phyloP scores from a whole-genome alignment of 2,329 filamentous ascomycete species.

The Ophiostoma himal-ulmi region DNA sequence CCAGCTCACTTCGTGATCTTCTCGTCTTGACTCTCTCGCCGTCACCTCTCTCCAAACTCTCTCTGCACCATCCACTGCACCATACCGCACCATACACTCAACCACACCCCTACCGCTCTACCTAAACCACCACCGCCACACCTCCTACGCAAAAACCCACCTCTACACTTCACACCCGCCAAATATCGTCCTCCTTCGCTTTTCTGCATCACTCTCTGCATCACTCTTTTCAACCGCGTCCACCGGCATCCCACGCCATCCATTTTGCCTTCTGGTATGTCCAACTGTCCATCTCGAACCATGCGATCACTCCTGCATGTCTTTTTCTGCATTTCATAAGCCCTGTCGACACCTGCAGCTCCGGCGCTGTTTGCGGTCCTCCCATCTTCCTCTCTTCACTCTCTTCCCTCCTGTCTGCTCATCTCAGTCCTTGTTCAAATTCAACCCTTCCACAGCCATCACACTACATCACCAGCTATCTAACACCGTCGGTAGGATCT shows the following conservation, averaged over 20 bases:
- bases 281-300: conserved; percentile 17
- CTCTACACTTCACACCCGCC: background rate
- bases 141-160: conserved; percentile 10
- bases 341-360: conserved; percentile 5
- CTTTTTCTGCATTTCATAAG: conserved; percentile 19
- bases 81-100: background rate
- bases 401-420: background rate
- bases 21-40: background rate
- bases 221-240: conserved; percentile 13
- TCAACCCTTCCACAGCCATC: background rate
- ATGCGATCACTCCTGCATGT: conserved; percentile 22
- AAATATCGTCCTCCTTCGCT: background rate
- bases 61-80: background rate
- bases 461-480: background rate
- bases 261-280: conserved; percentile 24
- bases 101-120: background rate
- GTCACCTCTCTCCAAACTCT: background rate
- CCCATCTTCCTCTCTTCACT: background rate
- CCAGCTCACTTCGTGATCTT: conserved; percentile 10
- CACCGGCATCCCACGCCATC: conserved; percentile 19
- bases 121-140: background rate
- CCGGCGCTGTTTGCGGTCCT: conserved; percentile 13
- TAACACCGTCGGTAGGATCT: background rate
- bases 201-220: conserved; percentile 8
- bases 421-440: background rate